Base-by-base conservation (phyloP, 371 early-diverging fungal species). In the Mortierella sp. region DNA sequence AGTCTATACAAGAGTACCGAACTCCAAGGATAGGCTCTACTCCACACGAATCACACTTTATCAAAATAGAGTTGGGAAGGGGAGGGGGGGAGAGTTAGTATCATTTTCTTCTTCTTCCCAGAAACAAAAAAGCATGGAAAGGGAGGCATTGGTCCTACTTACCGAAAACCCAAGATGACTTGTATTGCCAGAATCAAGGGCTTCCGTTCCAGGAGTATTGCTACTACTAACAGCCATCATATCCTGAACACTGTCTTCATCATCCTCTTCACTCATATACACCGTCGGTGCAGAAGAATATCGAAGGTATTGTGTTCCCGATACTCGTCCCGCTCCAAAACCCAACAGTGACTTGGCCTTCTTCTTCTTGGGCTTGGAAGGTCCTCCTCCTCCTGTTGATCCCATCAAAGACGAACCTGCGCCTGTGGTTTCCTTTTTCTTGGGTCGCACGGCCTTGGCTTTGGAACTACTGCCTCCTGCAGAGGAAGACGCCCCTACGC, bases 261-360 rank as follows among this genome's bases (percentile, higher is more conserved):
- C 85, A 25, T 88, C 85, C 62, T 86, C 86, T 29, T 90, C 90
- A 7, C 87, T 84, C 90, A 90, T 90, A 60, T 85, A 82, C n/a
- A 86, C 84, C 28, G 90, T 82, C 7, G 90, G 89, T 4, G 87
- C 85, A 29, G 85, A 82, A 52, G 80, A 70, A 0, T 84, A 72
- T 7, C 77, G 75, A 14, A 85, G 64, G 72, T 90, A 90, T 55
- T 86, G 86, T 7, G 87, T 84, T 14, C 90, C 90, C 0, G 90
- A 90, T 15, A 88, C 86, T 25, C 90, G 81, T 66, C 76, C 70
- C 29, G 48, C 59, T 57, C 66, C 72, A 1, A 64, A 69, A 29
- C 72, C 70, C 12, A 68, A 18, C 9, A 66, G 51, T 6, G 70
- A 70, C 25, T 81, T 73, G 21, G 69, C 53, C 47, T 68, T 72